Conservation (phyloP, 163 green algal species). For the Scenedesmus sp. region DNA sequence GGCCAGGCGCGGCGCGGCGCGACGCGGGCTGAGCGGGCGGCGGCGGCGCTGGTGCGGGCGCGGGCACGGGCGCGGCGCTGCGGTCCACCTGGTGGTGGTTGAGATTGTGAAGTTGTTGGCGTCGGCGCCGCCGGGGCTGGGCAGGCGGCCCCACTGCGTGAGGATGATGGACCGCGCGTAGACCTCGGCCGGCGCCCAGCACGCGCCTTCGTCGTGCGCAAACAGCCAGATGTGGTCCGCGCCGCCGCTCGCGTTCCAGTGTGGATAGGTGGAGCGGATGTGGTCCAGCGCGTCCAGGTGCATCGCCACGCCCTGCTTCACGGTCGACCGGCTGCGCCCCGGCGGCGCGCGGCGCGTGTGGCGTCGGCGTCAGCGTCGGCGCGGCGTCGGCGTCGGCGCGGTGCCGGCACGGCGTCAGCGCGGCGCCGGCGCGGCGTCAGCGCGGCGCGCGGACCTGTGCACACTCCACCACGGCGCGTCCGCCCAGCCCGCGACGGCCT, state of each 20-base stretch:
- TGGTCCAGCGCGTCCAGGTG: slow-evolving; percentile 59
- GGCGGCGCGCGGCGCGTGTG: background rate
- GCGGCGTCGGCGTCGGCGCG: too few relatives aligned
- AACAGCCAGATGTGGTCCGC: slow-evolving; percentile 72
- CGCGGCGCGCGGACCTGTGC: slow-evolving; percentile 24
- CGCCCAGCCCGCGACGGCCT: slow-evolving; percentile 53
- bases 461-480: slow-evolving; percentile 52
- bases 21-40: too few relatives aligned
- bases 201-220: slow-evolving; percentile 74
- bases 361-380: too few relatives aligned
- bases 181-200: slow-evolving; percentile 68
- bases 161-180: slow-evolving; percentile 65
- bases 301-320: slow-evolving; percentile 58
- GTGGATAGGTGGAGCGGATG: slow-evolving; percentile 61
- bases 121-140: too few relatives aligned
- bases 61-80: too few relatives aligned
- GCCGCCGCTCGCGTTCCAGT: slow-evolving; percentile 69
- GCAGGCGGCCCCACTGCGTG: slow-evolving; percentile 57
- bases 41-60: too few relatives aligned
- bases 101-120: too few relatives aligned
- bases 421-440: too few relatives aligned
- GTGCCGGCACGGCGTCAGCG: too few relatives aligned
- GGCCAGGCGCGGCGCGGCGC: too few relatives aligned
- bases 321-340: slow-evolving; percentile 32
- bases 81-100: too few relatives aligned